A percentile compares a stretch with the other conserved stretches of the same genome.
Evolutionary conservation across 2,329 filamentous ascomycete species (phyloP).

Genomic region (Ophiognomonia clavigignenti-juglandacearum): DNA sequence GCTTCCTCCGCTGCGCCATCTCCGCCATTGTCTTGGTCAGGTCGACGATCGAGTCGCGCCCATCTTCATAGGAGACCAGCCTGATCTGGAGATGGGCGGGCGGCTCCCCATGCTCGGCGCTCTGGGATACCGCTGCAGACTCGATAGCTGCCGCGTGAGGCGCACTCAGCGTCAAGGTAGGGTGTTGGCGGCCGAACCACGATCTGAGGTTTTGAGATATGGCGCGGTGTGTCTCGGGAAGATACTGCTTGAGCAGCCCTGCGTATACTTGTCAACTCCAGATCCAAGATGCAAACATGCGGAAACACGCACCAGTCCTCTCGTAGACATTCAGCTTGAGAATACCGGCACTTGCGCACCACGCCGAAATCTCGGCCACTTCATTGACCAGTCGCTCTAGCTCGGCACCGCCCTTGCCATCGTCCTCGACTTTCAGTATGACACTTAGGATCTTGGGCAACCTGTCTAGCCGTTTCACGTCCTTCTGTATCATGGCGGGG

Average conservation of each 20-base stretch:
- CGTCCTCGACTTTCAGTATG: constrained; percentile 70
- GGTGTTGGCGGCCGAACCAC: constrained; percentile 78
- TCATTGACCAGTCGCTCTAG: constrained; percentile 84
- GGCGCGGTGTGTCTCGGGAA: constrained; percentile 76
- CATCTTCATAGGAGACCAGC: constrained; percentile 82
- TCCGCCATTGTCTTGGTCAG: constrained; percentile 89
- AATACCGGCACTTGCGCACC: constrained; percentile 88
- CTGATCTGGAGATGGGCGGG: constrained; percentile 55
- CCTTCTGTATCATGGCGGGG: constrained; percentile 84
- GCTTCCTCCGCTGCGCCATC: constrained; percentile 88
- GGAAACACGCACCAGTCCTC: constrained; percentile 67
- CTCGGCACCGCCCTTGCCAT: constrained; percentile 64
- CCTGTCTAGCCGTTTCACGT: constrained; percentile 69
- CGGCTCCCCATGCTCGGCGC: constrained; percentile 35
- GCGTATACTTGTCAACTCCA: constrained; percentile 17
- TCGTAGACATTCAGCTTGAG: constrained; percentile 88
- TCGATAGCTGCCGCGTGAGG: constrained; percentile 62
- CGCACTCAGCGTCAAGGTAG: constrained; percentile 66
- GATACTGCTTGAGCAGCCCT: constrained; percentile 87
- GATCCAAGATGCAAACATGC: not conserved
- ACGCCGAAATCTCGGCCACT: constrained; percentile 85
- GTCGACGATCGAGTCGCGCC: constrained; percentile 89
- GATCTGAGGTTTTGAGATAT: constrained; percentile 75
- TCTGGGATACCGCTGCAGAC: constrained; percentile 37
- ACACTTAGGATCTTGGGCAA: constrained; percentile 85